Evolutionary conservation across 495 filamentous ascomycete species (phyloP), one percentile per base, ranked within the genome.

Genomic region (Penicillium fimorum): DNA sequence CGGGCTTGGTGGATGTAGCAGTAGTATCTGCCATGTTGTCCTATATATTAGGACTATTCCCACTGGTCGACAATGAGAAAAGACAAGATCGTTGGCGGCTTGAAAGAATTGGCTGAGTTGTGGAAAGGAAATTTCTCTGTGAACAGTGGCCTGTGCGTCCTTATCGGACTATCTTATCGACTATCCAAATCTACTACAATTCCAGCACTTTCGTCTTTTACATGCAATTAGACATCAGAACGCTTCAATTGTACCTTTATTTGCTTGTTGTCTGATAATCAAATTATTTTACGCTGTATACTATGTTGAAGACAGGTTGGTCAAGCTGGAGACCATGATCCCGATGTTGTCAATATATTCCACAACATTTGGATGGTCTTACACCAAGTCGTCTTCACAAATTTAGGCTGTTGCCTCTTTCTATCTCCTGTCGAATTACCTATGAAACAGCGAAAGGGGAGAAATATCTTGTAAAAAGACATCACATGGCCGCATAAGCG

Each of bases 1-100:
- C 79, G 4, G 86, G 78, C 67, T 94, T 94, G n/a, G 77, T 45
- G 3, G 74, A 55, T 37, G 66, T 22, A 32, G 65, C 32, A 3
- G 57, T 58, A 20, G 64, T 55, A 32, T 77, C 72, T 55, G 73
- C 67, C 79, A 79, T 82, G 7, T 47, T 70, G 42, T 18, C 17
- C 37, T 54, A 17, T 43, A 3, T 12, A 22, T 29, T 20, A 45
- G 24, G 27, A 56, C 32, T 20, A 22, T 52, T 52, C 5, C 11
- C 29, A 55, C 17, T 17, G 24, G 30, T 29, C 43, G 15, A 20
- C 47, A 58, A 46, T 37, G 33, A 44, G 44, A 22, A 44, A 32
- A 22, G 15, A 49, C 40, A 45, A 17, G 53, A 27, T 27, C 24
- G 15, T 33, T 54, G 55, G 40, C 33, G 57, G 42, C 32, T 52